Percentiles rank a stretch among this genome's conserved stretches.
These are phyloP conservation scores for Murraya paniculata DNA, from an alignment of 345 rosid genomes.

Conservation along the genomic window DNA sequence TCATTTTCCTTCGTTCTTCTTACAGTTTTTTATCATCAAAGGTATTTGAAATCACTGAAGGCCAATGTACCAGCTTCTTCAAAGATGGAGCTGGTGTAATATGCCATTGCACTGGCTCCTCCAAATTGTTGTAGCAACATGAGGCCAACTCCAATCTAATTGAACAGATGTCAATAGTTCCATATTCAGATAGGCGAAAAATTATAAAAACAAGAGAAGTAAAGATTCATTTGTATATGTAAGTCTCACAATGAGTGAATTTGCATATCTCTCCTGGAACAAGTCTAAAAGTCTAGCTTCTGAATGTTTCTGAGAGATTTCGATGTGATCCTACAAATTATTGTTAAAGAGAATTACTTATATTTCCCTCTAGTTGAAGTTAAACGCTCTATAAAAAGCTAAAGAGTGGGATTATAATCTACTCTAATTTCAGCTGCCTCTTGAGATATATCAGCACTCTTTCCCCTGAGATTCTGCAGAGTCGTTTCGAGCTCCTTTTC, in stretches of 20 bases:
- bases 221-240: neutral
- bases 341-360: neutral
- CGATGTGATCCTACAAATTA: conserved; percentile 27
- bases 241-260: conserved; percentile 35
- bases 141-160: conserved; percentile 58
- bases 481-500: conserved; percentile 47
- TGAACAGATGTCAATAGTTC: neutral
- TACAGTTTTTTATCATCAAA: neutral
- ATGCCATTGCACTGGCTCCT: conserved; percentile 42
- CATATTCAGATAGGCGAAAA: no score
- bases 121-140: conserved; percentile 62
- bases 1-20: neutral
- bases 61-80: conserved; percentile 44
- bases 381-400: neutral
- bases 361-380: neutral
- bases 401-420: neutral
- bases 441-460: conserved; percentile 42
- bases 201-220: neutral
- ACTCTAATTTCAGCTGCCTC: conserved; percentile 58
- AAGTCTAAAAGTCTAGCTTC: conserved; percentile 26
- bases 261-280: conserved; percentile 44
- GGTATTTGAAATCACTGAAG: neutral
- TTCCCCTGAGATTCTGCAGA: conserved; percentile 48
- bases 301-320: conserved; percentile 22
- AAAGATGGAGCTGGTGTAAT: conserved; percentile 46